phyloP scores from a whole-genome alignment of 2,329 filamentous ascomycete species.

The Karstenula rhodostoma region DNA sequence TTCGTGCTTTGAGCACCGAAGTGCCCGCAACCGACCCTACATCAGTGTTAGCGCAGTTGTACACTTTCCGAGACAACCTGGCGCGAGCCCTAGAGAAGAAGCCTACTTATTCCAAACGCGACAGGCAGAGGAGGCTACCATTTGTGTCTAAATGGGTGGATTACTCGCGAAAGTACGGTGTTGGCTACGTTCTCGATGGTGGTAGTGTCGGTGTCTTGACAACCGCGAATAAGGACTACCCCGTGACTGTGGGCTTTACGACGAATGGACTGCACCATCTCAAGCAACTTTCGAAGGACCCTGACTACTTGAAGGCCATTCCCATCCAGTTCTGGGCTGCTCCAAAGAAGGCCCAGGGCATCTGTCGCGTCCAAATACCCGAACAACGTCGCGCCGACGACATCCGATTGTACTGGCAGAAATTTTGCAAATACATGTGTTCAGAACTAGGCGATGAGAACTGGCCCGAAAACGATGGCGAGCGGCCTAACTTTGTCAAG shows the following conservation, averaged over 20 bases:
- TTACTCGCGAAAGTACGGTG: conserved; percentile 85
- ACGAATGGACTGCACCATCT: conserved; percentile 76
- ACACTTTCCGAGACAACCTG: conserved; percentile 57
- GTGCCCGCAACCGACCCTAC: conserved; percentile 53
- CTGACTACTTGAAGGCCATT: conserved; percentile 53
- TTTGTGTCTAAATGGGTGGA: conserved; percentile 83
- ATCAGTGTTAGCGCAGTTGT: conserved; percentile 55
- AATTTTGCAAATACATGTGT: conserved; percentile 75
- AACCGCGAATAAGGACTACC: conserved; percentile 57
- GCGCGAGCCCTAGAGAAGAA: conserved; percentile 53
- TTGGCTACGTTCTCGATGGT: conserved; percentile 84
- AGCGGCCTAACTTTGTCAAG: conserved; percentile 67
- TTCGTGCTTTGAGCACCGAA: conserved; percentile 38
- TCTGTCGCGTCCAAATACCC: conserved; percentile 67
- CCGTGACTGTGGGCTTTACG: conserved; percentile 76
- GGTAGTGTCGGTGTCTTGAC: conserved; percentile 76
- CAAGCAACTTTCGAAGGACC: conserved; percentile 69
- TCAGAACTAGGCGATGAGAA: conserved; percentile 53
- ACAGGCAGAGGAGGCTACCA: conserved; percentile 61
- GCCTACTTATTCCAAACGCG: conserved; percentile 48
- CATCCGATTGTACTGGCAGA: conserved; percentile 69
- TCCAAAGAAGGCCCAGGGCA: conserved; percentile 66
- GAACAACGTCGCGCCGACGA: conserved; percentile 66
- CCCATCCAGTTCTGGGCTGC: conserved; percentile 78
- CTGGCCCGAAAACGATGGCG: conserved; percentile 58